Percentiles rank a stretch among this genome's conserved stretches.
Conservation (phyloP, 2,329 filamentous ascomycete species). For the Gaeumannomyces sp. region DNA sequence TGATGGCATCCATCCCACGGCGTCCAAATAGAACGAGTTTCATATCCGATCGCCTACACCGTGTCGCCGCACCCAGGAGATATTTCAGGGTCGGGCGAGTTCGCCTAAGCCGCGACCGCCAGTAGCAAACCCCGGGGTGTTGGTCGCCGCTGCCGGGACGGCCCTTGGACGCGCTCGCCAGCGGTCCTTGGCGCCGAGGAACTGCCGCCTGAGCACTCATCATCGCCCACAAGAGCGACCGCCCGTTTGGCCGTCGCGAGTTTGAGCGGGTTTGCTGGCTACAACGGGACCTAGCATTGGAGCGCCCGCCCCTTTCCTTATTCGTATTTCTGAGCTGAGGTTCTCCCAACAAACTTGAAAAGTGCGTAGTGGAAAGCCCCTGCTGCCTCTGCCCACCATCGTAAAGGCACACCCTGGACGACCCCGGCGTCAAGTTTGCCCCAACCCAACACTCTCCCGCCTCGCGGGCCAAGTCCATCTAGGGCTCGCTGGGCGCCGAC, state of each 20-base stretch:
- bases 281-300: constrained; percentile 13
- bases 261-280: constrained; percentile 20
- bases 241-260: constrained; percentile 20
- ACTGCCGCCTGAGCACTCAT: constrained; percentile 4
- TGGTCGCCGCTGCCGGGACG: too few relatives aligned
- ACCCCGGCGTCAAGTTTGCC: constrained; percentile 29
- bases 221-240: constrained; percentile 13
- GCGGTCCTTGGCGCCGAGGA: too few relatives aligned
- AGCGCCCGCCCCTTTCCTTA: constrained; percentile 5
- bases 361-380: constrained; percentile 22
- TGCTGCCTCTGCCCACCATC: constrained; percentile 25
- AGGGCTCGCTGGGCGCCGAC: neutral
- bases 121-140: too few relatives aligned
- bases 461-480: constrained; percentile 25
- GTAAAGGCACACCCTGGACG: constrained; percentile 20
- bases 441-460: constrained; percentile 28
- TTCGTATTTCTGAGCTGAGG: neutral
- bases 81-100: too few relatives aligned
- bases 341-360: neutral
- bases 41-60: too few relatives aligned
- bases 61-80: too few relatives aligned
- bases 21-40: too few relatives aligned
- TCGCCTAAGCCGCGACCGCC: too few relatives aligned
- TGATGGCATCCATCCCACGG: too few relatives aligned
- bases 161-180: too few relatives aligned